Evolutionary conservation across 2,329 filamentous ascomycete genomes (phyloP).

Genomic region (Monosporascus sp.): DNA sequence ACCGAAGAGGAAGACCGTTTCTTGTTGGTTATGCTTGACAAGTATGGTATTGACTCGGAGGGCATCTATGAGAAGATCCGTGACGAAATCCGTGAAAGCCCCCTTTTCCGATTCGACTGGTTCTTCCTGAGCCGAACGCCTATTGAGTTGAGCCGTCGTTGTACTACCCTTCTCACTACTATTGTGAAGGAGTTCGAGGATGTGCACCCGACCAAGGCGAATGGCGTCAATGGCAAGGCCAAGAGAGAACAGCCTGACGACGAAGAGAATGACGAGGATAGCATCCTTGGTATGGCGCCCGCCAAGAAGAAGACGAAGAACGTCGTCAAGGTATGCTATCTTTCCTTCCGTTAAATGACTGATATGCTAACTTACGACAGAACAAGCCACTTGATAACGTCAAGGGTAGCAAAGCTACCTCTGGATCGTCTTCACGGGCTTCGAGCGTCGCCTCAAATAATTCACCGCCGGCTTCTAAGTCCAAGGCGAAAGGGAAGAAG

Average conservation of each 20-base stretch:
- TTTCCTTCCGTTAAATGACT: not conserved
- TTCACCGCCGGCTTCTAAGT: conserved; percentile 42
- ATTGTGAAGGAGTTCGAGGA: conserved; percentile 93
- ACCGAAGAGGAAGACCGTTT: conserved; percentile 98
- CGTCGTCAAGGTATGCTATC: conserved; percentile 66
- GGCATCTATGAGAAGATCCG: conserved; percentile 87
- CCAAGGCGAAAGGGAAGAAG: conserved; percentile 47
- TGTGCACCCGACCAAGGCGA: conserved; percentile 43
- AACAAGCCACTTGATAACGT: conserved; percentile 91
- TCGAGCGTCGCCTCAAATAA: conserved; percentile 79
- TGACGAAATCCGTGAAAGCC: conserved; percentile 93
- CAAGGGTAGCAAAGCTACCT: conserved; percentile 70
- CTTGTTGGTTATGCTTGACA: conserved; percentile 86
- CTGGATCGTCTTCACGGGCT: conserved; percentile 73
- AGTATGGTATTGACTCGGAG: conserved; percentile 86
- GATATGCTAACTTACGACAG: conserved; percentile 39
- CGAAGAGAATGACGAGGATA: conserved; percentile 79
- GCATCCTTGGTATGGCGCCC: conserved; percentile 72
- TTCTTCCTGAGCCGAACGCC: conserved; percentile 96
- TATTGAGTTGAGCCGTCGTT: conserved; percentile 84
- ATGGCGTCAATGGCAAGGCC: conserved; percentile 60
- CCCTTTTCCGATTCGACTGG: conserved; percentile 97
- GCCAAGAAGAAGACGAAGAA: conserved; percentile 93
- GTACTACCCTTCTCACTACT: conserved; percentile 88
- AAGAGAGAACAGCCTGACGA: conserved; percentile 69